Percentiles rank a stretch among this genome's conserved stretches.
Conservation (phyloP, 2,329 filamentous ascomycete genomes). For the Colletotrichum limetticola region DNA sequence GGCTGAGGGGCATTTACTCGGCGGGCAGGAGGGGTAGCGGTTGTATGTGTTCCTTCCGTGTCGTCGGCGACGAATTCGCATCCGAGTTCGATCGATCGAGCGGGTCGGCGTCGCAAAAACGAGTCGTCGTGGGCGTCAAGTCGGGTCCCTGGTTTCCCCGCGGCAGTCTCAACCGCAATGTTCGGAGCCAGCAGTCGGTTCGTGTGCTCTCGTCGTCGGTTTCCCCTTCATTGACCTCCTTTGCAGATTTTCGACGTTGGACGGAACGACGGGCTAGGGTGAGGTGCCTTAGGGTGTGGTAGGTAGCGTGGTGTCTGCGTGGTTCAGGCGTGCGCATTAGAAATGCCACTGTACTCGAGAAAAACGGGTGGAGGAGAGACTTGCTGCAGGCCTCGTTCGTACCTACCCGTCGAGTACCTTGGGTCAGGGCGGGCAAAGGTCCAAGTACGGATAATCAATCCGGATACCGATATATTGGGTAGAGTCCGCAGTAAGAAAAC, state of each 20-base stretch:
- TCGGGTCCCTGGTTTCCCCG: background rate
- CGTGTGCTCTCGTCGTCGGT: constrained; percentile 1
- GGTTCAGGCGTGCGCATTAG: constrained; percentile 33
- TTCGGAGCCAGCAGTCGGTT: constrained; percentile 6
- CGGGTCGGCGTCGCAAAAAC: constrained; percentile 30
- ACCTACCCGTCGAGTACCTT: constrained; percentile 21
- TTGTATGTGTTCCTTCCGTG: background rate
- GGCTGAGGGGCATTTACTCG: constrained; percentile 50
- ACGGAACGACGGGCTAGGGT: constrained; percentile 18
- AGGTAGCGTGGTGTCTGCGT: constrained; percentile 6
- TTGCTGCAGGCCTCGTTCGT: constrained; percentile 30
- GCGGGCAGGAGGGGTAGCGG: constrained; percentile 10
- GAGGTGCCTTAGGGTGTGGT: constrained; percentile 14
- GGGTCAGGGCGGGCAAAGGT: background rate
- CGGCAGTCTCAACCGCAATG: background rate
- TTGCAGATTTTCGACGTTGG: constrained; percentile 19
- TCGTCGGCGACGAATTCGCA: constrained; percentile 34
- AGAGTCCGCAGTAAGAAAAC: background rate
- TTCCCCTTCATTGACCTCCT: constrained; percentile 25
- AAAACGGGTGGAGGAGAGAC: constrained; percentile 31
- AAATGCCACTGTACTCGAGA: constrained; percentile 36
- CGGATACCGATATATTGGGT: constrained; percentile 1
- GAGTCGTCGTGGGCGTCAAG: constrained; percentile 6
- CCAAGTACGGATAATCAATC: background rate
- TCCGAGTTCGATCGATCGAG: constrained; percentile 32